A percentile compares a stretch with the other conserved stretches of the same genome.
Conservation (phyloP, 805 yeast species). For the Suhomyces faveliae region DNA sequence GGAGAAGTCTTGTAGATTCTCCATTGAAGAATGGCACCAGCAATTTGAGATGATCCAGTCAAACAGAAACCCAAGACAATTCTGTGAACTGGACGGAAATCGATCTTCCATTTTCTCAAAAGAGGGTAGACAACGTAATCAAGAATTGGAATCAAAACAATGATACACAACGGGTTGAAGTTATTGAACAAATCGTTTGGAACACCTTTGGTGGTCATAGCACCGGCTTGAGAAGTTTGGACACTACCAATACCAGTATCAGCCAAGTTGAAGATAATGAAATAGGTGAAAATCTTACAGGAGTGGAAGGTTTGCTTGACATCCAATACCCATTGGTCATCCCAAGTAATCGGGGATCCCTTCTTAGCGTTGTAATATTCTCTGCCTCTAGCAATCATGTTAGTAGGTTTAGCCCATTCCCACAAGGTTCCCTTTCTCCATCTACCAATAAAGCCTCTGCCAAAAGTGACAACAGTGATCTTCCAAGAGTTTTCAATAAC, state of each 20-base stretch:
- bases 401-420: slow-evolving; percentile 48
- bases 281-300: slow-evolving; percentile 47
- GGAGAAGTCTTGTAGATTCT: slow-evolving; percentile 49
- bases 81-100: slow-evolving; percentile 43
- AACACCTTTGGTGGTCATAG: slow-evolving; percentile 51
- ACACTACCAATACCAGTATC: slow-evolving; percentile 50
- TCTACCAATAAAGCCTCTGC: slow-evolving; percentile 45
- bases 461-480: slow-evolving; percentile 41
- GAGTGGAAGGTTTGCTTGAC: slow-evolving; percentile 43
- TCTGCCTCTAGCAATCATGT: slow-evolving; percentile 45
- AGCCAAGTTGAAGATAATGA: slow-evolving; percentile 36
- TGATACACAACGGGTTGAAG: slow-evolving; percentile 55
- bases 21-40: slow-evolving; percentile 51
- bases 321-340: slow-evolving; percentile 49
- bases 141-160: slow-evolving; percentile 50
- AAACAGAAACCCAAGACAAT: slow-evolving; percentile 48
- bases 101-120: slow-evolving; percentile 41
- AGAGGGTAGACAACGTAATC: slow-evolving; percentile 49
- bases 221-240: slow-evolving; percentile 54
- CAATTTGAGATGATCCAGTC: slow-evolving; percentile 47
- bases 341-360: slow-evolving; percentile 29
- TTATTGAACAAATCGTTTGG: slow-evolving; percentile 57
- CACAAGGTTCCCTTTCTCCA: slow-evolving; percentile 40
- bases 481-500: slow-evolving; percentile 43
- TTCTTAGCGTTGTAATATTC: slow-evolving; percentile 24